Conservation (phyloP, 2,329 filamentous ascomycete genomes). For the Aspergillus sp. region DNA sequence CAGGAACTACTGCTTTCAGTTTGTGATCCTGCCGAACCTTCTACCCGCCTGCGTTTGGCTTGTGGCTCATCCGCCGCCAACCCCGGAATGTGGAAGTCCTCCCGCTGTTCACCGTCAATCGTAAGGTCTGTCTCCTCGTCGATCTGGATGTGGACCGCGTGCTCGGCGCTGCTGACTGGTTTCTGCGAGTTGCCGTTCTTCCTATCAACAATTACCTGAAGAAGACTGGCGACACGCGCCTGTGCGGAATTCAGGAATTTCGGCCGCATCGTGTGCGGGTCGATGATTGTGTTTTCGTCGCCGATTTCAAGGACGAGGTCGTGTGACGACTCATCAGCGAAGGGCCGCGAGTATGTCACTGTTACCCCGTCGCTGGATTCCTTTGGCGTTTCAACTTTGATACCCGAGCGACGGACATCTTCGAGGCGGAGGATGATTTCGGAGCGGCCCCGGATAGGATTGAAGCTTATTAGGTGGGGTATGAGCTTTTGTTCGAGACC, state of each 20-base stretch:
- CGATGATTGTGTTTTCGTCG: slow-evolving; percentile 61
- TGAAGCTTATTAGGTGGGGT: slow-evolving; percentile 72
- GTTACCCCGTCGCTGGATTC: slow-evolving; percentile 40
- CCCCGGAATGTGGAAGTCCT: not conserved
- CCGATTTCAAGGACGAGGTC: slow-evolving; percentile 82
- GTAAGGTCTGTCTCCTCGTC: slow-evolving; percentile 49
- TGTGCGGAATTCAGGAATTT: slow-evolving; percentile 74
- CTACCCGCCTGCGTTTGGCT: slow-evolving; percentile 17
- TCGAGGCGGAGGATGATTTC: slow-evolving; percentile 81
- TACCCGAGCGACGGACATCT: slow-evolving; percentile 84
- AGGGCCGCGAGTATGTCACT: slow-evolving; percentile 75
- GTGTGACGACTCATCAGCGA: slow-evolving; percentile 70
- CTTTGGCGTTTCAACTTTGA: slow-evolving; percentile 57
- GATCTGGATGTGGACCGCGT: slow-evolving; percentile 60
- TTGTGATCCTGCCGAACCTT: not conserved
- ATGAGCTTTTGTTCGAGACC: slow-evolving; percentile 86
- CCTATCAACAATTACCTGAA: slow-evolving; percentile 80
- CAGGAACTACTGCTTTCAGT: slow-evolving; percentile 45
- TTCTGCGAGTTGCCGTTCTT: slow-evolving; percentile 47
- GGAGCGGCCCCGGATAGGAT: slow-evolving; percentile 63
- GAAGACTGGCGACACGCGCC: slow-evolving; percentile 67
- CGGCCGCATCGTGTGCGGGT: slow-evolving; percentile 56
- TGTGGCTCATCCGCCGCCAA: slow-evolving; percentile 2
- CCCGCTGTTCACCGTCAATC: slow-evolving; percentile 39
- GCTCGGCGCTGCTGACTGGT: slow-evolving; percentile 62